A percentile compares a stretch with the other conserved stretches of the same genome.
Conservation (phyloP, 495 filamentous ascomycete species). For the Podospora sp. region DNA sequence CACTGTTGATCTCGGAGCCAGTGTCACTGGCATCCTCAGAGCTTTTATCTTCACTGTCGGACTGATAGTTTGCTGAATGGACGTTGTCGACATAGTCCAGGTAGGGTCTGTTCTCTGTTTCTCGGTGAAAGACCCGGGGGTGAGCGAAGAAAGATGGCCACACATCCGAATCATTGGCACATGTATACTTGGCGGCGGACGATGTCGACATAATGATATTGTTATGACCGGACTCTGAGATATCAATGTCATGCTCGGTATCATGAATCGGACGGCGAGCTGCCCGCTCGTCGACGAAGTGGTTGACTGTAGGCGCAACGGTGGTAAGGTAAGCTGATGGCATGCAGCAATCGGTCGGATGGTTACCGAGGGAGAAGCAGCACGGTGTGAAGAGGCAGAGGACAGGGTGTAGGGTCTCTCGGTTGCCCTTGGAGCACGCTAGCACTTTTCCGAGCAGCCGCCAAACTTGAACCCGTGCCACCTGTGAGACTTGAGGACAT, state of each 20-base stretch:
- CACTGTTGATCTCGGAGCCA: not conserved
- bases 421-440: no score
- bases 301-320: no score
- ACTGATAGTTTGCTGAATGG: not conserved
- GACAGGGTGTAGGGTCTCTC: no score
- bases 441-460: no score
- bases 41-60: not conserved
- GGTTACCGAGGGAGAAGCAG: no score
- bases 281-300: not conserved
- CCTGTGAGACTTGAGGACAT: no score
- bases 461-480: no score
- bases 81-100: not conserved
- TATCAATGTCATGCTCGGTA: not conserved
- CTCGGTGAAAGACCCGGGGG: not conserved
- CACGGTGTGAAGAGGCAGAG: no score
- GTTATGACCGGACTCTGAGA: not conserved
- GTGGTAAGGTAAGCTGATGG: no score
- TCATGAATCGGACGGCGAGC: not conserved
- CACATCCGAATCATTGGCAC: not conserved
- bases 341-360: no score
- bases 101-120: not conserved
- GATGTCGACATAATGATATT: not conserved
- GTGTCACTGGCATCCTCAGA: not conserved
- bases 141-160: not conserved
- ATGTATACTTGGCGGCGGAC: no score